Evolutionary conservation across 225 moss, liverwort and hornwort species (phyloP).

Genomic region (Pleurozium schreberi): DNA sequence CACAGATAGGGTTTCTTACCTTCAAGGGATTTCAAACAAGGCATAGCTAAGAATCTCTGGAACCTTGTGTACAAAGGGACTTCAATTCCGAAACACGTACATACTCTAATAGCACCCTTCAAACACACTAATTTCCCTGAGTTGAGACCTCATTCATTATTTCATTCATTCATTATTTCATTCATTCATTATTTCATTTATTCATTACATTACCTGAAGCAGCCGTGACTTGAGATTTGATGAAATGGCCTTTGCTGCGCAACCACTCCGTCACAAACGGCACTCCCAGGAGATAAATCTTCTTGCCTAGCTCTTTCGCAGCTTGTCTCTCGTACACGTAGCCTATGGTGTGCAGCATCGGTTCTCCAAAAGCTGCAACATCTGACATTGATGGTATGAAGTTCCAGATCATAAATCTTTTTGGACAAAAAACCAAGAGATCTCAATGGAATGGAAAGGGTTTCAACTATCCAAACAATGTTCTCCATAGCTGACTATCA

Average conservation of each 20-base stretch:
- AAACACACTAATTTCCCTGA: not conserved
- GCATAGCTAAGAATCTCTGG: not conserved
- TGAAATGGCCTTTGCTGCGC: conserved; percentile 81
- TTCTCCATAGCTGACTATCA: not conserved
- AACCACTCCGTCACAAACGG: conserved; percentile 84
- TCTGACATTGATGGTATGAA: not conserved
- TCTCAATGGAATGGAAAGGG: not conserved
- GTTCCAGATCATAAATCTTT: not conserved
- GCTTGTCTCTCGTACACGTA: conserved; percentile 72
- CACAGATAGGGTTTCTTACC: not conserved
- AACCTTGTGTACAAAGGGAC: not conserved
- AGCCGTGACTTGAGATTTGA: conserved; percentile 78
- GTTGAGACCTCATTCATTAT: not conserved
- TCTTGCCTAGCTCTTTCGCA: conserved; percentile 87
- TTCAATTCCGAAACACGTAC: not conserved
- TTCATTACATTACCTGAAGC: conserved; percentile 36
- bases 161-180: not conserved
- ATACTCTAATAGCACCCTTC: not conserved
- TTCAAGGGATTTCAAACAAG: not conserved
- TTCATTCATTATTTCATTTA: not conserved
- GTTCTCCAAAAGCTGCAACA: conserved; percentile 61
- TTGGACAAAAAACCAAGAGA: not conserved
- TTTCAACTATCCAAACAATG: not conserved
- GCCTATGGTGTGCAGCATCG: conserved; percentile 82
- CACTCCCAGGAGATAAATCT: conserved; percentile 52